These are phyloP conservation scores for Verbascum thapsus DNA, from an alignment of 257 asterid genomes.

Conservation along the genomic window DNA sequence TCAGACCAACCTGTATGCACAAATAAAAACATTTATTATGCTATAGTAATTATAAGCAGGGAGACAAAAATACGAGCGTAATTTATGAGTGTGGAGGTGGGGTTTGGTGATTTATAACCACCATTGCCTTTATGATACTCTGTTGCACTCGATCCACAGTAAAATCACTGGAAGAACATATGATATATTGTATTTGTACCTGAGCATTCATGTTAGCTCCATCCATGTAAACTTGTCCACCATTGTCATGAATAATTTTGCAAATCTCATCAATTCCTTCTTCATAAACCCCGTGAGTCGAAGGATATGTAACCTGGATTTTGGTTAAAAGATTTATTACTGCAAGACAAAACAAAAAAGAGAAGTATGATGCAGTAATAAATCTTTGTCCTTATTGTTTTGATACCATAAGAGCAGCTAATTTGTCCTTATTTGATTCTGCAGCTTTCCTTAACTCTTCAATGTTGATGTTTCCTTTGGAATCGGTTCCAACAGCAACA, in stretches of 20 bases:
- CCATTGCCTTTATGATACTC: too few species aligned
- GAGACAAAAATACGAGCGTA: too few species aligned
- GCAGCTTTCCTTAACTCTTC: conserved; percentile 89
- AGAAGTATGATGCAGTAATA: background rate
- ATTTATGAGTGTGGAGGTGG: too few species aligned
- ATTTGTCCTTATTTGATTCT: conserved; percentile 70
- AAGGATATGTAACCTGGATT: conserved; percentile 93
- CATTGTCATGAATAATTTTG: conserved; percentile 90
- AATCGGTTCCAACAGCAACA: conserved; percentile 93
- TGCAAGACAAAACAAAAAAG: conserved; percentile 11
- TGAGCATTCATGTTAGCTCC: conserved; percentile 99
- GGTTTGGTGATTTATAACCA: too few species aligned
- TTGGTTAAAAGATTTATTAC: conserved; percentile 1
- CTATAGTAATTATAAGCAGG: background rate
- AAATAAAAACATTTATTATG: conserved; percentile 20
- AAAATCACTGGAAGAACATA: background rate
- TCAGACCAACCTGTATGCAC: conserved; percentile 78
- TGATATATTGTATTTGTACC: conserved; percentile 42
- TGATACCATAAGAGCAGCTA: conserved; percentile 91
- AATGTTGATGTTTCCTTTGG: conserved; percentile 97
- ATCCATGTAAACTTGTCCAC: conserved; percentile 99
- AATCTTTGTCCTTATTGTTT: conserved; percentile 16
- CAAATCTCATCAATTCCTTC: conserved; percentile 98
- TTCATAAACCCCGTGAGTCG: conserved; percentile 99
- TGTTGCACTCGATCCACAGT: background rate